These are phyloP conservation scores for Umbilicus rupestris DNA, from an alignment of 164 flowering plant genomes.

Conservation along the genomic window DNA sequence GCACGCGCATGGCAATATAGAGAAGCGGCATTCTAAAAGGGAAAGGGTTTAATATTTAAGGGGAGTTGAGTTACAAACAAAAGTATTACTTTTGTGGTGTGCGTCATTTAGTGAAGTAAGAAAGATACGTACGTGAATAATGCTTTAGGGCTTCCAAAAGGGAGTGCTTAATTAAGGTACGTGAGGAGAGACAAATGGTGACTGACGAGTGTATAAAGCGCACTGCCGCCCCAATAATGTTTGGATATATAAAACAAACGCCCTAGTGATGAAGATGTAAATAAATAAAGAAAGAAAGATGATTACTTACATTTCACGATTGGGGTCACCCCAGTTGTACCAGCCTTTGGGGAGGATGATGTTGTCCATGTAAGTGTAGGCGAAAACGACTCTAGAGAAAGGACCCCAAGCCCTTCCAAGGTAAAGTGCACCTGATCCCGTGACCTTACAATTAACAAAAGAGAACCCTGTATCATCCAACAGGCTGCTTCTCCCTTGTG, in stretches of 20 bases:
- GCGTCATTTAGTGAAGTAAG: background rate
- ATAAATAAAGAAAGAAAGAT: background rate
- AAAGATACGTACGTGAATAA: too few relatives aligned
- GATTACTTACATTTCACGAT: slow-evolving; percentile 54
- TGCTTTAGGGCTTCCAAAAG: background rate
- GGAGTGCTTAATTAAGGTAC: background rate
- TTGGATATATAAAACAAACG: background rate
- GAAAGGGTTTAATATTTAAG: background rate
- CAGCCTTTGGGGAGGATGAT: slow-evolving; percentile 91
- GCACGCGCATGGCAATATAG: background rate
- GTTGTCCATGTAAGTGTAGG: slow-evolving; percentile 89
- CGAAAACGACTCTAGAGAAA: slow-evolving; percentile 89
- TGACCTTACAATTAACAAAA: slow-evolving; percentile 87
- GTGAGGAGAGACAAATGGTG: background rate
- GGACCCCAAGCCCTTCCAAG: slow-evolving; percentile 99
- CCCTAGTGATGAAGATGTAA: background rate
- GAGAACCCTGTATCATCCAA: slow-evolving; percentile 92
- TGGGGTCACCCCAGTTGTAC: slow-evolving; percentile 98
- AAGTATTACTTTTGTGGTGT: background rate
- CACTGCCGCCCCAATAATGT: background rate
- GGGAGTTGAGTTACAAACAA: background rate
- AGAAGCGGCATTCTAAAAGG: background rate
- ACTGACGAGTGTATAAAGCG: background rate
- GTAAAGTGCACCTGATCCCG: slow-evolving; percentile 89
- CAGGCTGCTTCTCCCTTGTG: slow-evolving; percentile 71